Evolutionary conservation across 768 basidiomycete genomes (phyloP), one percentile per base, ranked within the genome.

Genomic region (Crepidotus variabilis): DNA sequence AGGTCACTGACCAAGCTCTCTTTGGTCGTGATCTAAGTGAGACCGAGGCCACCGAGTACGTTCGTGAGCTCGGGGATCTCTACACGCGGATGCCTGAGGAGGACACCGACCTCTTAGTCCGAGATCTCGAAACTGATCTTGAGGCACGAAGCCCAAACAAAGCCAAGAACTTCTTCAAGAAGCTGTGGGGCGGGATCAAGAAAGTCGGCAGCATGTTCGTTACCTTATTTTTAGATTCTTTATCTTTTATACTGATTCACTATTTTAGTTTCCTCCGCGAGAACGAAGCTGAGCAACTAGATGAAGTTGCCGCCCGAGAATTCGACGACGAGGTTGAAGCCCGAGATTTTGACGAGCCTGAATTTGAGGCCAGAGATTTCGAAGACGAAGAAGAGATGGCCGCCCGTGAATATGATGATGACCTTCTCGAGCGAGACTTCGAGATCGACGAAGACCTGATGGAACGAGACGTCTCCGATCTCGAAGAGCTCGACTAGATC

Each of bases 1-100:
- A 53, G 23, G 10, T 53, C 52, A 39, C 52, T 35, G 52, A 54
- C 6, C 16, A 20, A 20, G 36, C 36, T 6, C 13, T 54, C 28
- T 54, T 54, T 39, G 8, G 36, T 6, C 52, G 52, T 54, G 52
- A 54, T 43, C 39, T 53, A 14, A 22, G 7, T 16, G 52, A 7
- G 23, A 16, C 21, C 23, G 52, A 53, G 21, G 52, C 34, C 22
- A 32, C 52, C 16, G 16, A 39, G 11, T 53, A 43, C 28, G 39
- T 20, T 16, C 52, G 52, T 13, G 52, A 54, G 39, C 7, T 54
- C 21, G 36, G 23, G n/a, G 52, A 45, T 21, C 39, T 54, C 35
- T 45, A 43, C 39, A 39, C 52, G 3, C 39, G 39, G 13, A 46
- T 23, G 23, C 51, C 21, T 14, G 51, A 52, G 11, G 51, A 28